Evolutionary conservation across 129 eudicot species (phyloP).

Genomic region (Lactuca sativa): DNA sequence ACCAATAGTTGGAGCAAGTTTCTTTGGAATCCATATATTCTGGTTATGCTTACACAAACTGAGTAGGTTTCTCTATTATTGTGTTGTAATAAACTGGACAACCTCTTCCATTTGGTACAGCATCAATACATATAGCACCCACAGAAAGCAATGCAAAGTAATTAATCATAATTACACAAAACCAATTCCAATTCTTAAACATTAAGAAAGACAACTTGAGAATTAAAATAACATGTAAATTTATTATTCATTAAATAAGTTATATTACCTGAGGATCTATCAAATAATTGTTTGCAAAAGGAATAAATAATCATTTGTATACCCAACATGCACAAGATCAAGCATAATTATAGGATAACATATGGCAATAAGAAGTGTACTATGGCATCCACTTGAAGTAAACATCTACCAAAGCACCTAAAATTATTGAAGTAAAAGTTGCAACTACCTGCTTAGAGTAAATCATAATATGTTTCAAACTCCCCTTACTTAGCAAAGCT

Average conservation of each 20-base stretch:
- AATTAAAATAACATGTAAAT: constrained; percentile 2
- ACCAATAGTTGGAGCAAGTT: too few relatives aligned
- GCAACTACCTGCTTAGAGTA: constrained; percentile 90
- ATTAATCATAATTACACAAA: neutral
- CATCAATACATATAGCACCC: constrained; percentile 99
- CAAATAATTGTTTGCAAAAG: constrained; percentile 98
- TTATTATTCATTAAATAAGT: neutral
- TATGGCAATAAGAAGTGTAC: constrained; percentile 2
- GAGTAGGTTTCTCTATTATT: too few relatives aligned
- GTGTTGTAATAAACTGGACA: constrained; percentile 97
- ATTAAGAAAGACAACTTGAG: neutral
- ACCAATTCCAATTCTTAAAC: neutral
- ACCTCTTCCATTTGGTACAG: constrained; percentile 99
- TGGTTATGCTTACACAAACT: too few relatives aligned
- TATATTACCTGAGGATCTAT: constrained; percentile 81
- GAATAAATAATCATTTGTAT: constrained; percentile 92
- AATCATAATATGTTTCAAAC: constrained; percentile 87
- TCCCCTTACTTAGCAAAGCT: constrained; percentile 98
- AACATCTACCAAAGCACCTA: neutral
- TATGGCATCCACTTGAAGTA: too few relatives aligned
- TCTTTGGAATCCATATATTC: too few relatives aligned
- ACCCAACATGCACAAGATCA: constrained; percentile 72
- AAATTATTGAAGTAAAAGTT: neutral
- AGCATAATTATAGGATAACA: neutral
- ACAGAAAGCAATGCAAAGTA: constrained; percentile 20